Evolutionary conservation across 352 stramenopile genomes (phyloP).

Genomic region (Pythium phragmiticola): DNA sequence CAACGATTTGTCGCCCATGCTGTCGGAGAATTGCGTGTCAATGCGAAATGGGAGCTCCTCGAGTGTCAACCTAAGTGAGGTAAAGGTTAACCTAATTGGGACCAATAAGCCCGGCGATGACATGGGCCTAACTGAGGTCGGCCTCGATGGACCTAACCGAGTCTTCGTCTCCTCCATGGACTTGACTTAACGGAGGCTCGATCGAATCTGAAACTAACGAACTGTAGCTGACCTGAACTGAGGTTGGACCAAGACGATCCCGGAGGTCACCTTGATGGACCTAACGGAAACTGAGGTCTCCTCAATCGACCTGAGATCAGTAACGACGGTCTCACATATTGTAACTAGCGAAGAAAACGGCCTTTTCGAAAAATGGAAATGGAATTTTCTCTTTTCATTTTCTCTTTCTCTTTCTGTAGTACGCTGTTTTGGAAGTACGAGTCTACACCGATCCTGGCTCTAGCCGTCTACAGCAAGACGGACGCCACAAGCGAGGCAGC

Average conservation of each 20-base stretch:
- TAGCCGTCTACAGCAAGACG: background rate
- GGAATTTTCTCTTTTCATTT: background rate
- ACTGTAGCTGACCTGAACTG: too few species aligned
- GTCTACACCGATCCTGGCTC: background rate
- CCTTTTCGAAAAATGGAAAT: too few species aligned
- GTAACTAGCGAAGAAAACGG: too few species aligned
- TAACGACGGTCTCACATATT: too few species aligned
- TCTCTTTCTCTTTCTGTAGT: background rate
- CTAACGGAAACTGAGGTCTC: too few species aligned
- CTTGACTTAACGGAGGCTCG: too few species aligned
- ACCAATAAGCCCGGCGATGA: background rate
- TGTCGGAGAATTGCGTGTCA: constrained; percentile 4
- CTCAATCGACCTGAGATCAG: too few species aligned
- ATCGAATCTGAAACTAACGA: too few species aligned
- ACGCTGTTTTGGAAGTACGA: background rate
- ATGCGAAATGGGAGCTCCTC: background rate
- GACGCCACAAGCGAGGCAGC: constrained; percentile 2
- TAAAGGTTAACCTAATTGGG: background rate
- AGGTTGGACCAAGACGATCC: too few species aligned
- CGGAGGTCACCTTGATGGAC: too few species aligned
- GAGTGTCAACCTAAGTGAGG: background rate
- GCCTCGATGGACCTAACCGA: background rate
- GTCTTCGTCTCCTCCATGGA: too few species aligned
- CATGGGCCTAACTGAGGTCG: background rate
- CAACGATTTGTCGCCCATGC: constrained; percentile 24